Percentiles rank a stretch among this genome's conserved stretches.
Evolutionary conservation across 371 early-diverging fungal genomes (phyloP).

Genomic region (Actinomucor elegans): DNA sequence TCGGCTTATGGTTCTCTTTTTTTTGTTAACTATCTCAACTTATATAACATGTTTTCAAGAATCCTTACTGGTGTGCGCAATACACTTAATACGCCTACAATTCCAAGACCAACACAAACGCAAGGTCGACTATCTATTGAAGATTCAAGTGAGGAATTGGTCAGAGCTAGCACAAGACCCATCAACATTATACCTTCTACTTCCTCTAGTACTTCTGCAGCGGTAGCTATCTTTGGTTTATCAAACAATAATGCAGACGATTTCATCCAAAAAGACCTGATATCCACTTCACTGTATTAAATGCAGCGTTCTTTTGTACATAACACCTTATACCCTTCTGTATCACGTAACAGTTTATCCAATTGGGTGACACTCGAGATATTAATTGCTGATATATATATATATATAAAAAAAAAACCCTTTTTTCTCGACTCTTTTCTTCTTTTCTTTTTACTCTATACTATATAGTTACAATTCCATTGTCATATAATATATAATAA

Average conservation of each 20-base stretch:
- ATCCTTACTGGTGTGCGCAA: slow-evolving; percentile 16
- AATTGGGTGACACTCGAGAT: too few relatives aligned
- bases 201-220: not conserved
- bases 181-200: not conserved
- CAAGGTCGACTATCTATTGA: slow-evolving; percentile 13
- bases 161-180: not conserved
- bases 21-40: not conserved
- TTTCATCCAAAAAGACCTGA: slow-evolving; percentile 37
- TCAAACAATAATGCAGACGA: slow-evolving; percentile 34
- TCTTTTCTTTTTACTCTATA: slow-evolving; percentile 3
- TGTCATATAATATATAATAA: too few relatives aligned
- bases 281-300: slow-evolving; percentile 24
- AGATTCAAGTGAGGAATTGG: slow-evolving; percentile 22
- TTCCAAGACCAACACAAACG: slow-evolving; percentile 3
- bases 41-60: slow-evolving; percentile 23
- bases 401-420: not conserved
- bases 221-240: slow-evolving; percentile 22
- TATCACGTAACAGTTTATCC: slow-evolving; percentile 4
- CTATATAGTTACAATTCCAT: not conserved
- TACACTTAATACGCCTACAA: not conserved
- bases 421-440: slow-evolving; percentile 1
- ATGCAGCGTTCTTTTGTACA: slow-evolving; percentile 10
- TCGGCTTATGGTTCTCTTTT: not conserved
- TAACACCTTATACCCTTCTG: not conserved
- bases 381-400: slow-evolving; percentile 6